A percentile compares a stretch with the other conserved stretches of the same genome.
These are phyloP conservation scores for sorghum (Sorghum bicolor) DNA, from an alignment of 176 grass and related monocot species.

Conservation along the genomic window DNA sequence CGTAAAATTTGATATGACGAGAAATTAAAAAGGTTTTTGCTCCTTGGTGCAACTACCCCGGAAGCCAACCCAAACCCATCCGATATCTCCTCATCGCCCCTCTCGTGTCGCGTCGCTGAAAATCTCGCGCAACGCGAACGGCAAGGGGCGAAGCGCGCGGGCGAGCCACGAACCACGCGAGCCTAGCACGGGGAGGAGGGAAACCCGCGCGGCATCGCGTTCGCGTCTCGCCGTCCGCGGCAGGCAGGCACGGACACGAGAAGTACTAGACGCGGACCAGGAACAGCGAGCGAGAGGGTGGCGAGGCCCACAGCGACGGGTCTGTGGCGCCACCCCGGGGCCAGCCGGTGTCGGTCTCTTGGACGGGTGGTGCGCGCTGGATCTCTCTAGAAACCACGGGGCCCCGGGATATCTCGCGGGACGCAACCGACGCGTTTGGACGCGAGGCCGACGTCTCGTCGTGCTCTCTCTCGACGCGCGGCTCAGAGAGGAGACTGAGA, in stretches of 20 bases:
- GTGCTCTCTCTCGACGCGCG: background rate
- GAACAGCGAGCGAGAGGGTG: background rate
- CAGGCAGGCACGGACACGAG: background rate
- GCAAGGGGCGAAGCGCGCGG: background rate
- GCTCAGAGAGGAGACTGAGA: background rate
- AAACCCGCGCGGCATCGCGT: background rate
- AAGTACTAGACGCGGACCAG: background rate
- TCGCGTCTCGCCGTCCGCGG: background rate
- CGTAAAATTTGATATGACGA: no score
- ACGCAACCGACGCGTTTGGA: background rate
- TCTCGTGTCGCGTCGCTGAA: background rate
- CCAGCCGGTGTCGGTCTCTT: conserved; percentile 6
- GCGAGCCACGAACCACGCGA: no score
- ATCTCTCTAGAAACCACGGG: conserved; percentile 27
- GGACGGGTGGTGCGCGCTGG: conserved; percentile 3
- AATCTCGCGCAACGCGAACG: background rate
- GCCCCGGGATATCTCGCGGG: background rate
- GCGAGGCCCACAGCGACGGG: background rate
- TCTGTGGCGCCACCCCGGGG: background rate
- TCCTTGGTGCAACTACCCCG: no score
- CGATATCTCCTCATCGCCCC: background rate
- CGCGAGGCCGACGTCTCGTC: background rate
- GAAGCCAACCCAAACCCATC: background rate
- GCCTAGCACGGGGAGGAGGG: no score
- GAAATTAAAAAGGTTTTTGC: no score